A percentile compares a stretch with the other conserved stretches of the same genome.
Conservation (phyloP, 441 rosid genomes). For the Aleurites moluccanus region DNA sequence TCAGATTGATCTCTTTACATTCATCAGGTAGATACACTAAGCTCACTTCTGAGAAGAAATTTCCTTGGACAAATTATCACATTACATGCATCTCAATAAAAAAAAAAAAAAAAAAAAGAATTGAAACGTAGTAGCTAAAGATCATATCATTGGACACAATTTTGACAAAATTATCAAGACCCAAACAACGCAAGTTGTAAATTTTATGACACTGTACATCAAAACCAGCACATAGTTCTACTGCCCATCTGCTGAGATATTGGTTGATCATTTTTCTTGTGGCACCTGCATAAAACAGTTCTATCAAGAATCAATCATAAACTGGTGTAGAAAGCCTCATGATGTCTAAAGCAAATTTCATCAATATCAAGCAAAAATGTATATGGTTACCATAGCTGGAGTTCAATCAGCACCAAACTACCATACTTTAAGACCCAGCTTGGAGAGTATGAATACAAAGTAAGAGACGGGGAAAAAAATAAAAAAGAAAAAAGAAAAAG, state of each 20-base stretch:
- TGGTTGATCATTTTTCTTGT: background rate
- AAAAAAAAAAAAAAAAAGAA: background rate
- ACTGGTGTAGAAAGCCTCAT: background rate
- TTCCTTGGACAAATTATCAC: background rate
- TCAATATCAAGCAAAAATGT: background rate
- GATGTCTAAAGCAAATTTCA: background rate
- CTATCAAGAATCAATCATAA: background rate
- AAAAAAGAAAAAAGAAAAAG: background rate
- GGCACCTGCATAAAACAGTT: conserved; percentile 7
- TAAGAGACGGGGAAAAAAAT: background rate
- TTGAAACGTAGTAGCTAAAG: background rate
- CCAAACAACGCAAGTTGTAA: background rate
- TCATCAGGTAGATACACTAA: background rate
- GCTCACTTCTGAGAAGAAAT: background rate
- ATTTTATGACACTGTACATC: conserved; percentile 5
- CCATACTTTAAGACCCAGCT: background rate
- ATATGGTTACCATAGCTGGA: background rate
- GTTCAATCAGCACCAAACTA: background rate
- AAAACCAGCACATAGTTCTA: background rate
- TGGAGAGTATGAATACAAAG: background rate
- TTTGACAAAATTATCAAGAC: background rate
- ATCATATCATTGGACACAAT: no score
- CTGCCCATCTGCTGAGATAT: background rate
- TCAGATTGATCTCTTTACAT: background rate
- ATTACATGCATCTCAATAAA: background rate